Base-by-base conservation (phyloP, 1,284 basidiomycete species). In the Cryptococcus deneoformans region DNA sequence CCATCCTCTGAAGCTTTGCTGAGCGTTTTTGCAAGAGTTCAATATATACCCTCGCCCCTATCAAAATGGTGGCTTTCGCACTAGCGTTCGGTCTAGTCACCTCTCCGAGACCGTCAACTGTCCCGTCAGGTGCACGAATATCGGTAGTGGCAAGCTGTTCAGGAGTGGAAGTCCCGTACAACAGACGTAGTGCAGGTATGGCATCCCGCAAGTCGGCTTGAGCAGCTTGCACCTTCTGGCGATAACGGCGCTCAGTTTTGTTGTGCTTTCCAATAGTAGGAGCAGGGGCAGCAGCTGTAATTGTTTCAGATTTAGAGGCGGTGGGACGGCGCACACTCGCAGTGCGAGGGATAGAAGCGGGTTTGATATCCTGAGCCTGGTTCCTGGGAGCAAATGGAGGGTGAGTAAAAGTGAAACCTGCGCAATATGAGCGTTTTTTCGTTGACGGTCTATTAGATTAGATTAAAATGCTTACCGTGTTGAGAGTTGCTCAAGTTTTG, bases 191-290 rank as follows among this genome's bases (percentile, higher is more conserved):
- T 5, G 75, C 73, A 1, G 77, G 77, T 7, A 78, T 72, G 6
- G 73, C 62, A 56, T 78, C 77, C n/a, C 77, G 75, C 6, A 78
- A 65, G 47, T 75, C 72, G 37, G 72, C 66, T 57, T 77, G 74
- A 14, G 77, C 76, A 51, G 70, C 70, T 62, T 78, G 76, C 12
- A 78, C 77, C 62, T 78, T 78, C 54, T 73, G 71, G 36, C 77
- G 72, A 57, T 78, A 78, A 36, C 76, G 66, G 29, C 75, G 60
- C 61, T 78, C 77, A 8, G 76, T 77, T 66, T 77, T 78, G 69
- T 78, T 78, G 65, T 78, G 77, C 57, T 76, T 76, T 35, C 74
- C 74, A 4, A 73, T 71, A 7, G 67, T 60, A 14, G 58, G 58
- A 8, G 46, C 54, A 35, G 46, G 35, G 36, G 40, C 54, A 12